Conservation (phyloP, 169 alveolate species). For the Blepharisma undulans region DNA sequence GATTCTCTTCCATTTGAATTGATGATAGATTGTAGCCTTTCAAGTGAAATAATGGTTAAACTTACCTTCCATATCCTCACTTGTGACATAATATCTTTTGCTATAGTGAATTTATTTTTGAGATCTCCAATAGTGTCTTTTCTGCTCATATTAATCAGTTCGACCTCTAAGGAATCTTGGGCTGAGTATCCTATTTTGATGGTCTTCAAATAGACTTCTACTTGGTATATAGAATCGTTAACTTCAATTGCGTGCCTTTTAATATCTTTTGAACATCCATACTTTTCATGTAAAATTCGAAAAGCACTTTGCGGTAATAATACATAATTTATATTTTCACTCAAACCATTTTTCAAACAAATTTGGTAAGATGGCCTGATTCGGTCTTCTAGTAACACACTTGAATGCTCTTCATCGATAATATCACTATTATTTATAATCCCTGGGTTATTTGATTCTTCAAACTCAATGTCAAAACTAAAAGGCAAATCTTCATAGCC, state of each 20-base stretch:
- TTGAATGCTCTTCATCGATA: background rate
- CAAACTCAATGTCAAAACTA: background rate
- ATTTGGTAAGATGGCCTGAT: background rate
- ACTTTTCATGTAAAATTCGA: background rate
- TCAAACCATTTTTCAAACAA: slow-evolving; percentile 1
- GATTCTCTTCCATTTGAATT: background rate
- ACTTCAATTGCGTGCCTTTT: background rate
- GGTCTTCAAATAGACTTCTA: slow-evolving; percentile 15
- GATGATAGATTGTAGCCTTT: background rate
- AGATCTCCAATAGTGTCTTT: background rate
- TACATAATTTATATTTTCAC: slow-evolving; percentile 21
- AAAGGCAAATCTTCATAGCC: slow-evolving; percentile 11
- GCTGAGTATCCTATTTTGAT: background rate
- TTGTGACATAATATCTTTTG: background rate
- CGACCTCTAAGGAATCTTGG: background rate
- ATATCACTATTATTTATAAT: slow-evolving; percentile 21
- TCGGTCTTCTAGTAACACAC: background rate
- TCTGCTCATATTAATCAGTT: background rate
- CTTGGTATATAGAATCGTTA: background rate
- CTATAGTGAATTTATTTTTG: background rate
- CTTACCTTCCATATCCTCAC: background rate
- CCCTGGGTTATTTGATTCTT: slow-evolving; percentile 1
- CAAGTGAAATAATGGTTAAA: background rate
- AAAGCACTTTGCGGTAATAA: slow-evolving; percentile 17
- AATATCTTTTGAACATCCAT: background rate